Evolutionary conservation across 1,284 basidiomycete species (phyloP).

Genomic region (Bjerkandera adusta): DNA sequence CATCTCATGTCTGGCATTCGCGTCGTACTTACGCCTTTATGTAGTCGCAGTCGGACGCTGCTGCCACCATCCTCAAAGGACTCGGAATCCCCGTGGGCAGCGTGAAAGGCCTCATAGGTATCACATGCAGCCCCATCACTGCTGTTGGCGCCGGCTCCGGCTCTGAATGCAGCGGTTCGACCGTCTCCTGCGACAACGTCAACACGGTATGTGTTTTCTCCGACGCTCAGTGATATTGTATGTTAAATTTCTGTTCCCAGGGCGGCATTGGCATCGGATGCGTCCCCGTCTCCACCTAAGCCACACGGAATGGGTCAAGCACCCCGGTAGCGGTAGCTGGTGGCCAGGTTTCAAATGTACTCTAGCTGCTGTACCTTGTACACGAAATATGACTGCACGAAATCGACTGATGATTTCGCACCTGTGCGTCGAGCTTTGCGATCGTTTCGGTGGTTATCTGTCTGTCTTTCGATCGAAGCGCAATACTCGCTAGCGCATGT

Average conservation of each 20-base stretch:
- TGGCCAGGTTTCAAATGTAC: no score
- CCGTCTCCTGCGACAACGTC: constrained; percentile 11
- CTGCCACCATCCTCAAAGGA: neutral
- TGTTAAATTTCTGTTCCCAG: no score
- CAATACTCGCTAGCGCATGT: no score
- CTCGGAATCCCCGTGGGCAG: constrained; percentile 4
- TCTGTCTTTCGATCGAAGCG: no score
- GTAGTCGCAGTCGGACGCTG: constrained; percentile 6
- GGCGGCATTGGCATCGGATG: constrained; percentile 10
- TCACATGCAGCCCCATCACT: constrained; percentile 12
- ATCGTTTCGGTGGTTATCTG: no score
- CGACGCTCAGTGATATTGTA: neutral
- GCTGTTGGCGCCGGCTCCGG: constrained; percentile 12
- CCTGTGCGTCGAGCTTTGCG: no score
- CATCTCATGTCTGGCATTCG: neutral
- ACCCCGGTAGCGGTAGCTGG: no score
- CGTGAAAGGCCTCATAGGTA: constrained; percentile 2
- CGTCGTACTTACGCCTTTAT: neutral
- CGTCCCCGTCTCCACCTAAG: constrained; percentile 9
- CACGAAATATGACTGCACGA: no score
- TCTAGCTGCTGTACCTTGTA: no score
- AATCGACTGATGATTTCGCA: no score
- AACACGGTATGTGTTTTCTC: constrained; percentile 3
- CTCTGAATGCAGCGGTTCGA: neutral
- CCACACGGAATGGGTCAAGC: no score